Conservation (phyloP, 164 flowering plant genomes). For the Annona cherimola region DNA sequence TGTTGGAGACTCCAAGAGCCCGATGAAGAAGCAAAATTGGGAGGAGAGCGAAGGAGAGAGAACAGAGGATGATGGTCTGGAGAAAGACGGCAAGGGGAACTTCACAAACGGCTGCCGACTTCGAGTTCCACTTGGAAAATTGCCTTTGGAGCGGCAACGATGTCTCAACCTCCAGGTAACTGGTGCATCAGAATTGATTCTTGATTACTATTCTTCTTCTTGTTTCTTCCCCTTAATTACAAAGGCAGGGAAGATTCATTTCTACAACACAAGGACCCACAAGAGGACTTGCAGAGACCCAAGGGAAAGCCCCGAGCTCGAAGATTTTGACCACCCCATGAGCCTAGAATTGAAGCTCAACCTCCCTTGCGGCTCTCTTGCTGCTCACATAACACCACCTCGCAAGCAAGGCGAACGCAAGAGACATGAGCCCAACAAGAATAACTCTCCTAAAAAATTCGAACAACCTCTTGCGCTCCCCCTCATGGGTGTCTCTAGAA, state of each 20-base stretch:
- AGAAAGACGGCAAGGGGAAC: conserved; percentile 12
- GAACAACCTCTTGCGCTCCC: conserved; percentile 14
- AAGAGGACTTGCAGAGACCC: conserved; percentile 60
- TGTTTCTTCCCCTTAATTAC: neutral
- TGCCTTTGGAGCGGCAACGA: conserved; percentile 69
- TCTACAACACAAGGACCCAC: conserved; percentile 62
- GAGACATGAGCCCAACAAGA: too few species aligned
- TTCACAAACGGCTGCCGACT: conserved; percentile 14
- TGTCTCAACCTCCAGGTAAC: conserved; percentile 84
- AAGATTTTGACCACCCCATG: conserved; percentile 27
- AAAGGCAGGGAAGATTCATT: conserved; percentile 77
- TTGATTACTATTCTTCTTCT: too few species aligned
- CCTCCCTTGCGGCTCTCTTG: conserved; percentile 35
- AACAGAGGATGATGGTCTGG: conserved; percentile 9
- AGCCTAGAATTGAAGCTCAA: conserved; percentile 81
- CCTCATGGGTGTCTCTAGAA: conserved; percentile 44
- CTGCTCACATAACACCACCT: conserved; percentile 1
- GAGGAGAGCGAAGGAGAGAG: conserved; percentile 19
- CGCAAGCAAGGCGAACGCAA: too few species aligned
- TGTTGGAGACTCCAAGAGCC: conserved; percentile 13
- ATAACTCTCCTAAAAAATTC: too few species aligned
- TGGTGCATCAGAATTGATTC: too few species aligned
- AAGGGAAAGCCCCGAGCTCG: conserved; percentile 36
- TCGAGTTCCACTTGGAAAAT: conserved; percentile 47
- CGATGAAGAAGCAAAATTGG: conserved; percentile 57